phyloP scores from a whole-genome alignment of 2,329 filamentous ascomycete species.

The Curvularia verruculosa region DNA sequence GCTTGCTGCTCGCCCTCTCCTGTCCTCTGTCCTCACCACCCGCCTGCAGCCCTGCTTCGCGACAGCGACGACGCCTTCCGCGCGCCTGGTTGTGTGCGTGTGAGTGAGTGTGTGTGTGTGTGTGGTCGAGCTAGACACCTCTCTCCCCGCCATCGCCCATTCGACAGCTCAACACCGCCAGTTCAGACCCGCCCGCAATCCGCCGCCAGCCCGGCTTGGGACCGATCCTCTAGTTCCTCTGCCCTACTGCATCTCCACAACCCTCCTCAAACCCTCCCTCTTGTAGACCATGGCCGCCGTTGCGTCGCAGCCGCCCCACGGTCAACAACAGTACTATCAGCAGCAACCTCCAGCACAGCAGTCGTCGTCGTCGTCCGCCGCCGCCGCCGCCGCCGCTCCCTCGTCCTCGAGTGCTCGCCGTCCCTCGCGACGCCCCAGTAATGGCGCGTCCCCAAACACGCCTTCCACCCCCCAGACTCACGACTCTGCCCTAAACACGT shows the following conservation, averaged over 20 bases:
- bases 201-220: constrained; percentile 15
- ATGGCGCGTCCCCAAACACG: constrained; percentile 51
- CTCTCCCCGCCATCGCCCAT: constrained; percentile 26
- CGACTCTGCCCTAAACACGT: constrained; percentile 47
- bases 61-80: not conserved
- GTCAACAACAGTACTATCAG: constrained; percentile 43
- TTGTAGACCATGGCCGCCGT: constrained; percentile 46
- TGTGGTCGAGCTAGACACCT: constrained; percentile 15
- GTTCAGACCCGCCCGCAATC: constrained; percentile 13
- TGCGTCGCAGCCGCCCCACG: constrained; percentile 42
- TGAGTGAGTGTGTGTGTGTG: constrained; percentile 11
- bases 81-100: constrained; percentile 14
- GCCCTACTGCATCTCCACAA: constrained; percentile 7
- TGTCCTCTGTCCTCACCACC: not conserved
- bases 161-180: constrained; percentile 26
- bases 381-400: constrained; percentile 34
- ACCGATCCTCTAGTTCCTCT: constrained; percentile 8
- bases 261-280: not conserved
- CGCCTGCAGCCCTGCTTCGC: constrained; percentile 9
- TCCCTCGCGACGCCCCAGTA: constrained; percentile 45
- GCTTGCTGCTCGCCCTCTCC: not conserved
- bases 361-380: constrained; percentile 15
- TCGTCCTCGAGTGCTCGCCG: constrained; percentile 48
- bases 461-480: constrained; percentile 45
- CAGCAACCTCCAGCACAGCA: constrained; percentile 10